phyloP scores from a whole-genome alignment of 805 yeast species.

The Kluyveromyces wickerhamii region DNA sequence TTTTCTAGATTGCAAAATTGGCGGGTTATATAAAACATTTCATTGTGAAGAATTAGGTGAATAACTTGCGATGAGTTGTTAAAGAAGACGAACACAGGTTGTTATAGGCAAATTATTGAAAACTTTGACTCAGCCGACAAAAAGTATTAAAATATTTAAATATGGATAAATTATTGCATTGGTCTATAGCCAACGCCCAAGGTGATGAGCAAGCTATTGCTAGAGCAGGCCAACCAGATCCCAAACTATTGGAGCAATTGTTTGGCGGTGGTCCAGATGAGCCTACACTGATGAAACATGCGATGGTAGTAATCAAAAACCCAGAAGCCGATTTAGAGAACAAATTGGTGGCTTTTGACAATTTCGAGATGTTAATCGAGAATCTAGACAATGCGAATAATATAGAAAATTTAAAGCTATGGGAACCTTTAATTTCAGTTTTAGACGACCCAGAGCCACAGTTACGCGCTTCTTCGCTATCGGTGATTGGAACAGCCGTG shows the following conservation, averaged over 20 bases:
- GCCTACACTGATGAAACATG: conserved; percentile 76
- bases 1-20: too few relatives aligned
- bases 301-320: conserved; percentile 50
- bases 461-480: conserved; percentile 53
- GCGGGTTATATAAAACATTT: too few relatives aligned
- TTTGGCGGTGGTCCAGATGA: conserved; percentile 82
- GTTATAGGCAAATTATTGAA: too few relatives aligned
- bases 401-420: conserved; percentile 70
- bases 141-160: too few relatives aligned
- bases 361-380: conserved; percentile 89
- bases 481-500: conserved; percentile 82
- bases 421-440: conserved; percentile 61
- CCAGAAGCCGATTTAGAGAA: conserved; percentile 54
- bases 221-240: conserved; percentile 65
- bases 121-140: too few relatives aligned
- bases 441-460: conserved; percentile 38
- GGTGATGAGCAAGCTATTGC: conserved; percentile 62
- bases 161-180: conserved; percentile 86
- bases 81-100: too few relatives aligned
- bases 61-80: too few relatives aligned
- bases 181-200: conserved; percentile 80
- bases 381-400: conserved; percentile 93
- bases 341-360: conserved; percentile 73
- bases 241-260: conserved; percentile 68
- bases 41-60: too few relatives aligned